A percentile compares a stretch with the other conserved stretches of the same genome.
These are phyloP conservation scores for Fraxinus nigra DNA, from an alignment of 305 asterid genomes.

Conservation along the genomic window DNA sequence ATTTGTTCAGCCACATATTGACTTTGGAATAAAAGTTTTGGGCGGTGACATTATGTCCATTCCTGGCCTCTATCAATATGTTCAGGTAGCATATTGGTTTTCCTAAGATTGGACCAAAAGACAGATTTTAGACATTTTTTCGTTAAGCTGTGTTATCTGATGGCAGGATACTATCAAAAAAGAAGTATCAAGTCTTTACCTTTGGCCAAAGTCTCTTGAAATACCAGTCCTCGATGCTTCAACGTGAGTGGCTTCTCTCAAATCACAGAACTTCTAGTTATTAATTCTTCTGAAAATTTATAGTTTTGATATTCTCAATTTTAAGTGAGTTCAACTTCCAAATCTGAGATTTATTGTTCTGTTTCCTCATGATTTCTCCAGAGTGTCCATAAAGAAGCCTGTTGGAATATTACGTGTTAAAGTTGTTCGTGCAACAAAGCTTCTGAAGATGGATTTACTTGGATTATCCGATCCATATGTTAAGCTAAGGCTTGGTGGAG, in stretches of 20 bases:
- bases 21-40: conserved; percentile 74
- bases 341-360: not conserved
- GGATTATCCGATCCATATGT: conserved; percentile 95
- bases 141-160: not conserved
- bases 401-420: conserved; percentile 83
- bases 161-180: conserved; percentile 67
- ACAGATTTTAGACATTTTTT: not conserved
- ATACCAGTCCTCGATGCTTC: conserved; percentile 84
- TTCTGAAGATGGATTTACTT: conserved; percentile 76
- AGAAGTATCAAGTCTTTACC: conserved; percentile 63
- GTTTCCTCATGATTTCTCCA: conserved; percentile 20
- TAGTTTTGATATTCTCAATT: not conserved
- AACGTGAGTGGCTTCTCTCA: conserved; percentile 39
- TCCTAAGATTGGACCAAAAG: not conserved
- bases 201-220: conserved; percentile 82
- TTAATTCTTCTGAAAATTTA: not conserved
- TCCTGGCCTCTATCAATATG: conserved; percentile 73
- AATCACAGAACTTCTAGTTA: not conserved
- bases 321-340: not conserved
- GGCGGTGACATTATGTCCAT: conserved; percentile 85
- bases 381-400: conserved; percentile 68
- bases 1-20: conserved; percentile 63
- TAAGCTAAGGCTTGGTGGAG: conserved; percentile 72
- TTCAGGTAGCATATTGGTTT: conserved; percentile 49
- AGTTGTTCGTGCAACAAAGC: conserved; percentile 71